Conservation (phyloP, 208 protist genomes). For the Sergeia podlipaevii region DNA sequence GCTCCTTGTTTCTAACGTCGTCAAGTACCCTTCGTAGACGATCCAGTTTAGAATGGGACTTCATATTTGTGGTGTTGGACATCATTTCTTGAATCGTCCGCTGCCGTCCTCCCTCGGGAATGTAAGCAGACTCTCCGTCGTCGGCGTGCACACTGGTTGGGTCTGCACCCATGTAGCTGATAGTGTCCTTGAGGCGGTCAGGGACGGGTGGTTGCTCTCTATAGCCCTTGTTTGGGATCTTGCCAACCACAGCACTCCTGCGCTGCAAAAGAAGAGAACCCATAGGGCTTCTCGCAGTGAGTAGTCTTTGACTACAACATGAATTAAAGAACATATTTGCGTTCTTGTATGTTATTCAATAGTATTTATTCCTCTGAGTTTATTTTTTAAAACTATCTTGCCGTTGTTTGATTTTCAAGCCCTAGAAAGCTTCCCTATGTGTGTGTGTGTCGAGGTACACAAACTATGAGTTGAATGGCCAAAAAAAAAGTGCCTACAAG, state of each 20-base stretch:
- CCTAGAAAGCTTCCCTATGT: too few relatives aligned
- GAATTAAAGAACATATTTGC: too few relatives aligned
- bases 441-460: too few relatives aligned
- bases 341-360: too few relatives aligned
- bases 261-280: constrained; percentile 16
- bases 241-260: constrained; percentile 1
- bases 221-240: constrained; percentile 82
- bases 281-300: constrained; percentile 10
- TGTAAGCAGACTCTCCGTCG: constrained; percentile 62
- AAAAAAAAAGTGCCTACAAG: too few relatives aligned
- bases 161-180: constrained; percentile 56
- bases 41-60: constrained; percentile 70
- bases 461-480: too few relatives aligned
- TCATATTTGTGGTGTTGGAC: constrained; percentile 46
- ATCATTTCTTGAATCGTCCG: constrained; percentile 64
- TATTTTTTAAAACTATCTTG: too few relatives aligned
- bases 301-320: too few relatives aligned
- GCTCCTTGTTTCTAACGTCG: constrained; percentile 45
- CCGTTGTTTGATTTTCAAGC: too few relatives aligned
- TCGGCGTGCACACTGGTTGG: constrained; percentile 35
- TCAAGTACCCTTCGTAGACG: constrained; percentile 68
- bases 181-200: constrained; percentile 77
- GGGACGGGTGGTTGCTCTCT: constrained; percentile 63
- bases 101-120: constrained; percentile 71
- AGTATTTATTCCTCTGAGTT: too few relatives aligned